Evolutionary conservation across 1,284 basidiomycete species (phyloP), one percentile per base, ranked within the genome.

Genomic region (Cutaneotrichosporon sp.): DNA sequence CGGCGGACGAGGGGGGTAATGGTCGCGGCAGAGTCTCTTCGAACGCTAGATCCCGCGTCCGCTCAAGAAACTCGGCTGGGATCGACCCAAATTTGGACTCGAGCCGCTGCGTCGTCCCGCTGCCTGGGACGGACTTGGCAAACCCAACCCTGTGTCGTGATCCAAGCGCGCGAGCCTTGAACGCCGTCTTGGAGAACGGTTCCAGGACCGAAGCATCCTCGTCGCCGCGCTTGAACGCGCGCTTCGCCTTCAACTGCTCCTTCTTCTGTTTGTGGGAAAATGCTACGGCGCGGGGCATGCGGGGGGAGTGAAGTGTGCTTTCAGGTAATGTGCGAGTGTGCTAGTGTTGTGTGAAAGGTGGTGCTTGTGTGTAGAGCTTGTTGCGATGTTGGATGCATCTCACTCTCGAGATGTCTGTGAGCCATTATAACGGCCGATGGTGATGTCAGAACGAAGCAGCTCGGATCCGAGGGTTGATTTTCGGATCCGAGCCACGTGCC

Each of bases 221-320:
- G 60, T 63, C 67, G 17, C 87, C 88, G 37, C 88, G 83, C 70
- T 91, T 91, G 38, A 85, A 75, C 0, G 88, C 88, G 14, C 88
- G 83, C 64, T 86, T 88, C 54, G 83, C 77, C 67, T 85, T 82
- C 5, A 84, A 78, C 56, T 87, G 80, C 8, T 80, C 62, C 62
- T 84, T 88, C 63, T 83, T 85, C 69, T 86, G 79, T 60, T 84
- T 88, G 40, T 77, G 78, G 1, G 86, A 88, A 34, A 46, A 58
- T 3, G 56, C 48, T 17, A 43, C 37, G 14, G 46, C 46, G n/a
- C 56, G 42, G 5, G 51, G 51, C 45, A 49, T 53, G 14, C 34
- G 17, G 40, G 37, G 39, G 33, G 34, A 12, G 13, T 14, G 26
- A 5, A 30, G 26, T 5, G 26, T 30, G 26, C 10, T 7, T 5